Percentiles rank a stretch among this genome's conserved stretches.
Conservation (phyloP, 2,329 filamentous ascomycete genomes). For the Colletotrichum agaves region DNA sequence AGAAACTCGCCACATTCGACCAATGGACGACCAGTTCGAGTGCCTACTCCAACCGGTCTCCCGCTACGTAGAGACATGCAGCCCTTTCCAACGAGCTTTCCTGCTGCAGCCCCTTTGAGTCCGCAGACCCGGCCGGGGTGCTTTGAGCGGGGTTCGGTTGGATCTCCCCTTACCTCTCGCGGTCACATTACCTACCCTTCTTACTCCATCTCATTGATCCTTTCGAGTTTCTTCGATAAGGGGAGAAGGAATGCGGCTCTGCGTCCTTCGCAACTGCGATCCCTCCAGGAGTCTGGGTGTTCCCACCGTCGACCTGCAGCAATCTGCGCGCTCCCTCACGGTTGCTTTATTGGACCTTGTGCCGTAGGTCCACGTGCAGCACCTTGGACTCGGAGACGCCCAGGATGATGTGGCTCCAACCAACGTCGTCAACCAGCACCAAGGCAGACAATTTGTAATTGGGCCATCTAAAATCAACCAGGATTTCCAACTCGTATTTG, state of each 20-base stretch:
- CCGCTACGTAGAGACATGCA: no score
- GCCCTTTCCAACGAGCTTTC: neutral
- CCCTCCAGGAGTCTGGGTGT: neutral
- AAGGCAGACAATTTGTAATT: neutral
- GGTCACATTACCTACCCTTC: neutral
- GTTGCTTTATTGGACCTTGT: no score
- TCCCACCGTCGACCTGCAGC: neutral
- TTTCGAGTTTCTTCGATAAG: neutral
- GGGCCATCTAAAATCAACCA: neutral
- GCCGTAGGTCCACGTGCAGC: constrained; percentile 4
- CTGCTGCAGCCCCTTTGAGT: neutral
- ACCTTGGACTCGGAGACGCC: neutral
- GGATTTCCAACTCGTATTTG: neutral
- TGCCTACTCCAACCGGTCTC: no score
- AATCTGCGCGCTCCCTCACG: neutral
- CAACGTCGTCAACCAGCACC: no score
- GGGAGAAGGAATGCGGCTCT: constrained; percentile 1
- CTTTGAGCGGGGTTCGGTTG: neutral
- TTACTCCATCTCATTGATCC: neutral
- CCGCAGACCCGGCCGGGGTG: neutral
- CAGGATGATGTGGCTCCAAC: neutral
- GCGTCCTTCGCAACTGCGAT: neutral
- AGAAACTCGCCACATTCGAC: neutral
- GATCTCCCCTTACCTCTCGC: neutral
- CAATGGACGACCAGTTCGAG: neutral